phyloP scores from a whole-genome alignment of 129 eudicot genomes.

The Glebionis coronaria region DNA sequence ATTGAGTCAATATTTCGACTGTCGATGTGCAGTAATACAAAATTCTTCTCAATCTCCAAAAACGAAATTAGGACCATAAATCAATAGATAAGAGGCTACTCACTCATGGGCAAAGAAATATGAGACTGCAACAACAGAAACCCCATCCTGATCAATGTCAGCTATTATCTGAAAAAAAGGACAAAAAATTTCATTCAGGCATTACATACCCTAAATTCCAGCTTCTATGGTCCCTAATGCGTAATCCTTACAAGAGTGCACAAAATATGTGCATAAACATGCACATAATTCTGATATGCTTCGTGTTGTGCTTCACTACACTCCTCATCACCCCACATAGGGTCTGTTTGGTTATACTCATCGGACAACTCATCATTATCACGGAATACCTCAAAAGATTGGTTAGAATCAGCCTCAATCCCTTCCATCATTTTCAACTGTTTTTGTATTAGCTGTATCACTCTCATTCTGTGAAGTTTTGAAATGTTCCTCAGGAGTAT shows the following conservation, averaged over 20 bases:
- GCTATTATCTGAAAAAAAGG: constrained; percentile 77
- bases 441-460: constrained; percentile 6
- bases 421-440: constrained; percentile 86
- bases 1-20: not conserved
- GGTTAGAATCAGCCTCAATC: constrained; percentile 89
- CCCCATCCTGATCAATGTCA: constrained; percentile 91
- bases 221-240: constrained; percentile 15
- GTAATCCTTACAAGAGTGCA: constrained; percentile 84
- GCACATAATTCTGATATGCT: constrained; percentile 67
- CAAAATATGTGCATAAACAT: constrained; percentile 86
- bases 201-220: constrained; percentile 1
- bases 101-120: constrained; percentile 99
- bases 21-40: not conserved
- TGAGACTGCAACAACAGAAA: constrained; percentile 91
- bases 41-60: not conserved
- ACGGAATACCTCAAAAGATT: constrained; percentile 88
- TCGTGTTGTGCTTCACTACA: no score
- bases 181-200: constrained; percentile 13
- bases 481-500: constrained; percentile 30
- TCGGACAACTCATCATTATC: constrained; percentile 90
- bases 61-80: not conserved
- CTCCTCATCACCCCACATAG: constrained; percentile 98
- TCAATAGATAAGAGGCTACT: no score
- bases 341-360: constrained; percentile 94
- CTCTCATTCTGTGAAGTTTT: constrained; percentile 17